These are phyloP conservation scores for Didymella segeticola DNA, from an alignment of 2,329 filamentous ascomycete genomes.

Conservation along the genomic window DNA sequence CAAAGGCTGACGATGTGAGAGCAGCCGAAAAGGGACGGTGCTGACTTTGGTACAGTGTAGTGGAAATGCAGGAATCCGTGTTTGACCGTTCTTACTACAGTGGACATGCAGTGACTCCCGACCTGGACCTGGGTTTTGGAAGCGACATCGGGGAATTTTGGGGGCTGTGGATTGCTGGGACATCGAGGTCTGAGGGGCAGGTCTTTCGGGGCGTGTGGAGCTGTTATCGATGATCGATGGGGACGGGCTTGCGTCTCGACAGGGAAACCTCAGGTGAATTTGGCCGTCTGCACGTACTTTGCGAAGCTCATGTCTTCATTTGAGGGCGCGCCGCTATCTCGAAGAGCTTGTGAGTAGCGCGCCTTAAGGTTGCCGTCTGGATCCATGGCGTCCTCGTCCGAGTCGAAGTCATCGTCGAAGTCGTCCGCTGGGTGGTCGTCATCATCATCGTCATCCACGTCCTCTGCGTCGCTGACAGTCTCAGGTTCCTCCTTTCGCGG, in stretches of 20 bases:
- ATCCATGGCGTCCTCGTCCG: conserved; percentile 65
- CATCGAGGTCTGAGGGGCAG: neutral
- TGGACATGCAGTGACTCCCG: conserved; percentile 18
- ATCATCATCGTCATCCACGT: conserved; percentile 60
- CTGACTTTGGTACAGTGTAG: conserved; percentile 13
- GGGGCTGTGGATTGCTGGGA: conserved; percentile 1
- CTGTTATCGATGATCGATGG: neutral
- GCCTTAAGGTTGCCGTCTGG: conserved; percentile 70
- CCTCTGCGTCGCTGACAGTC: conserved; percentile 59
- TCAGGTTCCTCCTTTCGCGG: conserved; percentile 55
- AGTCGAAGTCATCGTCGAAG: conserved; percentile 58
- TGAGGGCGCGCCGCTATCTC: conserved; percentile 52
- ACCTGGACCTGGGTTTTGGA: conserved; percentile 18
- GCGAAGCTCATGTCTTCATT: conserved; percentile 61
- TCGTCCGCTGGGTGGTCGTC: conserved; percentile 43
- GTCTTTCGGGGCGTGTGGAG: neutral
- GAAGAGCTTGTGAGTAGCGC: conserved; percentile 78
- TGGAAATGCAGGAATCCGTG: conserved; percentile 1
- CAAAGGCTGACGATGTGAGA: conserved; percentile 3
- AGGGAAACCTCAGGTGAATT: conserved; percentile 37
- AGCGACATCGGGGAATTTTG: conserved; percentile 16
- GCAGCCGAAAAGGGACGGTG: neutral
- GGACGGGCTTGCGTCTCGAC: neutral
- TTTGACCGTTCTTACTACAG: conserved; percentile 4
- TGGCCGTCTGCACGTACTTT: conserved; percentile 54